A percentile compares a stretch with the other conserved stretches of the same genome.
Evolutionary conservation across 495 filamentous ascomycete species (phyloP).

Genomic region (Bathelium albidoporum): DNA sequence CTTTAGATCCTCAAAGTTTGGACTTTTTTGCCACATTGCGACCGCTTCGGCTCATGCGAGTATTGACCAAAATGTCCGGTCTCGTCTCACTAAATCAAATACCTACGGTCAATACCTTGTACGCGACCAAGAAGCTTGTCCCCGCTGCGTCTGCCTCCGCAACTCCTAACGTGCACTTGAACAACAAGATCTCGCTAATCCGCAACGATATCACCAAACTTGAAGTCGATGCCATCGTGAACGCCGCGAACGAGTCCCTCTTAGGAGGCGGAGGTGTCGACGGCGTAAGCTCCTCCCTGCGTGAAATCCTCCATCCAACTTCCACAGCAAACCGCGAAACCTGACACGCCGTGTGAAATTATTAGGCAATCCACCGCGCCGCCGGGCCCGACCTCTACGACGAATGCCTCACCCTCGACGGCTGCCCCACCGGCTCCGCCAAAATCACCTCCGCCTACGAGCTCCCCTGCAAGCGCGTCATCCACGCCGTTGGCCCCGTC

Average conservation of each 20-base stretch:
- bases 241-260: slow-evolving; percentile 75
- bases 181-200: slow-evolving; percentile 61
- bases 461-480: slow-evolving; percentile 66
- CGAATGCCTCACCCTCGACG: slow-evolving; percentile 58
- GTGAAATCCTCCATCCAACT: background rate
- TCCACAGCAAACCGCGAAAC: background rate
- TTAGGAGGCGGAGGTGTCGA: slow-evolving; percentile 75
- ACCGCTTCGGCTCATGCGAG: background rate
- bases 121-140: slow-evolving; percentile 13
- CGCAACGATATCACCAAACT: slow-evolving; percentile 78
- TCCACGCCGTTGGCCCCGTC: slow-evolving; percentile 87
- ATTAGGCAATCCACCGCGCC: slow-evolving; percentile 68
- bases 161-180: slow-evolving; percentile 36
- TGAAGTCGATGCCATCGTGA: slow-evolving; percentile 74
- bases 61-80: background rate
- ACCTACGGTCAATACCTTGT: slow-evolving; percentile 18
- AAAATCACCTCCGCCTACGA: slow-evolving; percentile 74
- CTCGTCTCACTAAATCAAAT: slow-evolving; percentile 9
- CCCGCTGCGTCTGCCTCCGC: slow-evolving; percentile 33
- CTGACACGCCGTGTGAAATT: no score
- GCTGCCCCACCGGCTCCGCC: slow-evolving; percentile 68
- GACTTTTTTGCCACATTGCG: no score
- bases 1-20: background rate
- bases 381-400: slow-evolving; percentile 59
- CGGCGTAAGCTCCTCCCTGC: slow-evolving; percentile 11